phyloP scores from a whole-genome alignment of 768 basidiomycete genomes.

The Suillus bovinus region DNA sequence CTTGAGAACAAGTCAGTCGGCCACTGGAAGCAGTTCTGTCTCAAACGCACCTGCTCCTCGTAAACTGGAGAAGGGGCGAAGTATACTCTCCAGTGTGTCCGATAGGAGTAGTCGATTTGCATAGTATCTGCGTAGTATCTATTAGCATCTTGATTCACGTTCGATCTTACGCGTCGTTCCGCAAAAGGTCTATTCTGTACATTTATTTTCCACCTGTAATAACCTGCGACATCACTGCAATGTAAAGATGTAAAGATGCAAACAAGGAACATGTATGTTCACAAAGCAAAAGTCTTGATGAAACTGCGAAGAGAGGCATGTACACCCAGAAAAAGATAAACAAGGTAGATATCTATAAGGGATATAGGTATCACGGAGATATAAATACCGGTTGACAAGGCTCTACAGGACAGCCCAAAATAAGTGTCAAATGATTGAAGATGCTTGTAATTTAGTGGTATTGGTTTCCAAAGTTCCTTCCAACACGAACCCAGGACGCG shows the following conservation, averaged over 20 bases:
- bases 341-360: constrained; percentile 14
- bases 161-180: constrained; percentile 9
- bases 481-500: constrained; percentile 64
- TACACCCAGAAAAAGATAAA: constrained; percentile 15
- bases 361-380: constrained; percentile 28
- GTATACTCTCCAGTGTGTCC: constrained; percentile 41
- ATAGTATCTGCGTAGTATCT: constrained; percentile 17
- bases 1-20: constrained; percentile 29
- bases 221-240: constrained; percentile 7
- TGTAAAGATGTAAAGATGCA: constrained; percentile 18
- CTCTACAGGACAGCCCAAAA: constrained; percentile 17
- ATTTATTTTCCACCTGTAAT: constrained; percentile 13
- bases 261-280: constrained; percentile 16
- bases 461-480: constrained; percentile 62
- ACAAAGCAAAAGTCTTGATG: constrained; percentile 14
- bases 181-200: constrained; percentile 21
- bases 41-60: constrained; percentile 6
- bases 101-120: constrained; percentile 35
- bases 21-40: constrained; percentile 2
- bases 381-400: constrained; percentile 30
- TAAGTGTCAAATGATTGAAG: constrained; percentile 19
- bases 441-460: constrained; percentile 44
- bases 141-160: not conserved
- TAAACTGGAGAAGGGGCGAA: constrained; percentile 40
- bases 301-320: constrained; percentile 15